Evolutionary conservation across 2,329 filamentous ascomycete species (phyloP).

Genomic region (Sporothrix pseudoabietina): DNA sequence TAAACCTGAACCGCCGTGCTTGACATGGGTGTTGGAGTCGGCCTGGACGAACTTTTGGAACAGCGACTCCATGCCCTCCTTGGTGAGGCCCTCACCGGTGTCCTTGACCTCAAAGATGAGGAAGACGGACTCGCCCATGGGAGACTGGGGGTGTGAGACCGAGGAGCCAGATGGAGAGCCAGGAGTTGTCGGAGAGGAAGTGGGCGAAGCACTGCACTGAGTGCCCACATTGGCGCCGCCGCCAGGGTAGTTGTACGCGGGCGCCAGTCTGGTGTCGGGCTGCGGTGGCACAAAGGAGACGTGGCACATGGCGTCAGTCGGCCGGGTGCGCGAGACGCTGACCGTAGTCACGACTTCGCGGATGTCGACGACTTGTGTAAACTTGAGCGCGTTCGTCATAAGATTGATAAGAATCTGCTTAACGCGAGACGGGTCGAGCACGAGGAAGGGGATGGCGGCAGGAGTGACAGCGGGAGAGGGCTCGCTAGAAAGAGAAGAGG

Average conservation of each 20-base stretch:
- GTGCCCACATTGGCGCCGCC: conserved; percentile 1
- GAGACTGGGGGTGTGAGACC: background rate
- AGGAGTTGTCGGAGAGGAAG: background rate
- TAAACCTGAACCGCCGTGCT: conserved; percentile 77
- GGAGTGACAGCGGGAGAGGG: conserved; percentile 39
- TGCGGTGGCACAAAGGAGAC: conserved; percentile 65
- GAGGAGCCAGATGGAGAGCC: background rate
- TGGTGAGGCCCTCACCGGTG: conserved; percentile 72
- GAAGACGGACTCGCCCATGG: conserved; percentile 55
- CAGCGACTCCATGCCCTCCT: conserved; percentile 70
- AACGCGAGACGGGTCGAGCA: conserved; percentile 71
- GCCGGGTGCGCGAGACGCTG: conserved; percentile 48
- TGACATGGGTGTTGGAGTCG: conserved; percentile 72
- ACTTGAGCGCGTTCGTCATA: conserved; percentile 80
- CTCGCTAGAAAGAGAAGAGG: background rate
- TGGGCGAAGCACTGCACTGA: background rate
- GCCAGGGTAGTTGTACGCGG: conserved; percentile 19
- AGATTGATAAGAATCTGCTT: conserved; percentile 80
- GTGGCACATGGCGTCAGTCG: conserved; percentile 46
- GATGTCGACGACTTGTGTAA: conserved; percentile 65
- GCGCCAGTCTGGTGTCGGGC: conserved; percentile 25
- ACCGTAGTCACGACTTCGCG: conserved; percentile 57
- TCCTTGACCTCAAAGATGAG: conserved; percentile 75
- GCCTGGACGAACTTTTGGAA: conserved; percentile 81
- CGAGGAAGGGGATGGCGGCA: conserved; percentile 62